phyloP scores from a whole-genome alignment of 2,329 filamentous ascomycete species.

The Pseudogymnoascus sp. region DNA sequence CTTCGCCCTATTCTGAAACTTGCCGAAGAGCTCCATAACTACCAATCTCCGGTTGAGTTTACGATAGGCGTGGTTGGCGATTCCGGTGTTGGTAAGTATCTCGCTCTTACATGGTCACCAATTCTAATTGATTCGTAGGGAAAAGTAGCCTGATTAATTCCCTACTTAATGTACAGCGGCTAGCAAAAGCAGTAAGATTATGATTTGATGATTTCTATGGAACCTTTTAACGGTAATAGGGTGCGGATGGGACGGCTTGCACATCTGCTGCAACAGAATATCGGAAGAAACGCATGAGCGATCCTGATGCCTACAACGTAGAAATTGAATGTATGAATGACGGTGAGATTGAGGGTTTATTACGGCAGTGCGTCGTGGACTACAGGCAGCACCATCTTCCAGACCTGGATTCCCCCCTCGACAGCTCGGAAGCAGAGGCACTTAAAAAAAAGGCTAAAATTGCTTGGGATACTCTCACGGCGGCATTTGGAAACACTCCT shows the following conservation, averaged over 20 bases:
- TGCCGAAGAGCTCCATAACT: slow-evolving; percentile 15
- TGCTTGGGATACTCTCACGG: slow-evolving; percentile 14
- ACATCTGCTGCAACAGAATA: slow-evolving; percentile 15
- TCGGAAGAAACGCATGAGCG: slow-evolving; percentile 11
- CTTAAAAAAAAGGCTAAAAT: slow-evolving; percentile 11
- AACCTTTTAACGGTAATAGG: slow-evolving; percentile 7
- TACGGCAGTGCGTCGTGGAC: slow-evolving; percentile 15
- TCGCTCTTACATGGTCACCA: background rate
- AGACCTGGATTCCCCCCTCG: background rate
- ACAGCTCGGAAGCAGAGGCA: slow-evolving; percentile 1
- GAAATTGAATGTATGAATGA: slow-evolving; percentile 15
- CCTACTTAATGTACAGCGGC: slow-evolving; percentile 10
- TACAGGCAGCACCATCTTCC: slow-evolving; percentile 14
- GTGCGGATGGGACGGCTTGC: slow-evolving; percentile 12
- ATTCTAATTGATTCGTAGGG: slow-evolving; percentile 10
- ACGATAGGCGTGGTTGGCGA: slow-evolving; percentile 16
- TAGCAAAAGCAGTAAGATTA: slow-evolving; percentile 15
- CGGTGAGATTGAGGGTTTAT: slow-evolving; percentile 12
- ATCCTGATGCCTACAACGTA: slow-evolving; percentile 13
- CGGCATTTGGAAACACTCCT: slow-evolving; percentile 10
- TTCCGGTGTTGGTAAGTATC: slow-evolving; percentile 16
- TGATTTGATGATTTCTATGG: background rate
- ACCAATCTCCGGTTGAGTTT: slow-evolving; percentile 15
- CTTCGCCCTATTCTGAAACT: slow-evolving; percentile 12
- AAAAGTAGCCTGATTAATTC: slow-evolving; percentile 18